phyloP scores from a whole-genome alignment of 768 basidiomycete genomes.

The Trametes maxima region DNA sequence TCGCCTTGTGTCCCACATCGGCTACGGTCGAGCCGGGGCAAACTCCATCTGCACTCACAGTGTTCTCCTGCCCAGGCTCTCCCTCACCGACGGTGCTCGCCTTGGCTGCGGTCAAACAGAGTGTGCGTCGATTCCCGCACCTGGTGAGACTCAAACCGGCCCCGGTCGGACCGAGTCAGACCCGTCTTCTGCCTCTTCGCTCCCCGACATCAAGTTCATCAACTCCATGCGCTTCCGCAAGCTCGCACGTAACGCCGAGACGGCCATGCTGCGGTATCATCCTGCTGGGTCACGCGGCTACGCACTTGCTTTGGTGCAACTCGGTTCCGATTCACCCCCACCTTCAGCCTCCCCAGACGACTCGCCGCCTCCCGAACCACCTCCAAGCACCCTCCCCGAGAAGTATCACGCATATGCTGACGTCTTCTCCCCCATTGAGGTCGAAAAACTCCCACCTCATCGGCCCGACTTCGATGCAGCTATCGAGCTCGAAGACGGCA shows the following conservation, averaged over 20 bases:
- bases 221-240: no score
- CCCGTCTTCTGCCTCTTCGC: no score
- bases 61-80: slow-evolving; percentile 2
- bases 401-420: slow-evolving; percentile 32
- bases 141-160: slow-evolving; percentile 2
- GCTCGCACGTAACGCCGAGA: no score
- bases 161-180: no score
- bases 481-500: slow-evolving; percentile 38
- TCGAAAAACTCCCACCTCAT: slow-evolving; percentile 38
- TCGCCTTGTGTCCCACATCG: no score
- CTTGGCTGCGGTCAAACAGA: slow-evolving; percentile 4
- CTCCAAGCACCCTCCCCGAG: not conserved
- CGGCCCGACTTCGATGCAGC: slow-evolving; percentile 37
- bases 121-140: not conserved
- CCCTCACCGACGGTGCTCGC: not conserved
- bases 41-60: no score
- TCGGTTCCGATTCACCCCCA: not conserved
- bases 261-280: not conserved
- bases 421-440: slow-evolving; percentile 32
- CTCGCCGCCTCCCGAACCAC: not conserved
- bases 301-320: not conserved
- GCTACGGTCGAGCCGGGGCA: no score
- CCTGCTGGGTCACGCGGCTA: slow-evolving; percentile 2
- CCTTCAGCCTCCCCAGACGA: not conserved
- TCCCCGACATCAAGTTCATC: no score